Evolutionary conservation across 192 early-diverging fungal species (phyloP).

Genomic region (Allomyces javanicus): DNA sequence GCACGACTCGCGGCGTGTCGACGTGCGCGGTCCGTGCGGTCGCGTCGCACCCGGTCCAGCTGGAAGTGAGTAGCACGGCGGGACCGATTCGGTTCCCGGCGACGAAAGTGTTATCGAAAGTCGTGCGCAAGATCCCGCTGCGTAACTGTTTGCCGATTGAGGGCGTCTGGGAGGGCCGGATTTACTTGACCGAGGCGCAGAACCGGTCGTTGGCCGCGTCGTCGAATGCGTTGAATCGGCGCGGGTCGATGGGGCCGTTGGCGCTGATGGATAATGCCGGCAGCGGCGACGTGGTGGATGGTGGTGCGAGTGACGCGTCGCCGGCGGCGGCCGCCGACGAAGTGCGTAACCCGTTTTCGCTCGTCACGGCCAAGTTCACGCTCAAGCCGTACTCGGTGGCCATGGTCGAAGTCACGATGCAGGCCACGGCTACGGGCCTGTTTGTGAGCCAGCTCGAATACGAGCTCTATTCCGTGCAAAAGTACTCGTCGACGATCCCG

Average conservation of each 20-base stretch:
- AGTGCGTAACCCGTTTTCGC: not conserved
- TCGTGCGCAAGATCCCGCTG: conserved; percentile 16
- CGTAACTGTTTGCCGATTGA: conserved; percentile 18
- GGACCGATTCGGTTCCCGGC: conserved; percentile 18
- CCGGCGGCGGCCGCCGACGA: not conserved
- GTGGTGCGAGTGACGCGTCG: too few relatives aligned
- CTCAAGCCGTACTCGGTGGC: not conserved
- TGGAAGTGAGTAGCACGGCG: conserved; percentile 15
- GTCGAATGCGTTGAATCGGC: too few relatives aligned
- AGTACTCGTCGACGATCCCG: not conserved
- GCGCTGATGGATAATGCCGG: too few relatives aligned
- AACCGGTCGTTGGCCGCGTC: not conserved
- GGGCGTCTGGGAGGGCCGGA: not conserved
- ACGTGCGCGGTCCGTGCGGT: not conserved
- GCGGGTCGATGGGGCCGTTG: too few relatives aligned
- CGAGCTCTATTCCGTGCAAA: not conserved
- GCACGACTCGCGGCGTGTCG: not conserved
- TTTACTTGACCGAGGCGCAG: not conserved
- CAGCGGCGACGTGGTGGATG: too few relatives aligned
- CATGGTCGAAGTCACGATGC: not conserved
- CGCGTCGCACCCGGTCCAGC: conserved; percentile 7
- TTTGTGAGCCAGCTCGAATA: not conserved
- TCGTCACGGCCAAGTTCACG: not conserved
- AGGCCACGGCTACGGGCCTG: not conserved
- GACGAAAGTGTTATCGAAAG: conserved; percentile 20